Conservation (phyloP, 2,329 filamentous ascomycete genomes). For the Magnaporthiopsis poae region DNA sequence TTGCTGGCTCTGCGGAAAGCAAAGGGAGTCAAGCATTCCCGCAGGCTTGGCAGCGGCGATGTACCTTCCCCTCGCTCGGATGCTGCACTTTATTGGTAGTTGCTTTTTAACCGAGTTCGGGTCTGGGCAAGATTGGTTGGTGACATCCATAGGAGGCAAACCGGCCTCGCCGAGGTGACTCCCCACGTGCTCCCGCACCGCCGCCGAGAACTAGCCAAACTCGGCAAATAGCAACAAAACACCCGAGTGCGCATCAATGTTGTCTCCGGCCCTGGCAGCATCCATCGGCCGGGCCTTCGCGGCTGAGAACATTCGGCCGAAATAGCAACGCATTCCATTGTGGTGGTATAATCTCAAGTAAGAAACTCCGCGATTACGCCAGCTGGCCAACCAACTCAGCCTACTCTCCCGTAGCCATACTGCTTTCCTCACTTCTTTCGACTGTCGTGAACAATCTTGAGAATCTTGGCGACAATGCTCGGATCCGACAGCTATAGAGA, state of each 20-base stretch:
- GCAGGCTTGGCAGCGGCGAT: too few species aligned
- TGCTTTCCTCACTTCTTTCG: slow-evolving; percentile 35
- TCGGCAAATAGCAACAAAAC: neutral
- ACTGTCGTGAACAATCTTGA: slow-evolving; percentile 62
- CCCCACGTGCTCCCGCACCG: neutral
- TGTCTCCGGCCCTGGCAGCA: neutral
- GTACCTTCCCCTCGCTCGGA: too few species aligned
- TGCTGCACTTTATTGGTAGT: too few species aligned
- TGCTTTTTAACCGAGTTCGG: too few species aligned
- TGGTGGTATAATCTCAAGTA: neutral
- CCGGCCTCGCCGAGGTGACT: too few species aligned
- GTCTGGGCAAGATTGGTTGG: too few species aligned
- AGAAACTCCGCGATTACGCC: neutral
- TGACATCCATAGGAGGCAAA: neutral
- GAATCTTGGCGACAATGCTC: slow-evolving; percentile 79
- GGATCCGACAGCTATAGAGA: slow-evolving; percentile 70
- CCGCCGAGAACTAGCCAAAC: neutral
- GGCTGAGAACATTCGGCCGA: neutral
- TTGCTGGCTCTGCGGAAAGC: neutral
- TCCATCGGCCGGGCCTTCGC: neutral
- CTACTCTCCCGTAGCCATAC: neutral
- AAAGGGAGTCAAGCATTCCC: neutral
- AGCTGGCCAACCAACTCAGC: neutral
- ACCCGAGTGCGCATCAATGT: neutral
- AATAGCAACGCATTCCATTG: neutral